Conservation (phyloP, 1,139 yeast genomes). For the Pichia sorboxylosa region DNA sequence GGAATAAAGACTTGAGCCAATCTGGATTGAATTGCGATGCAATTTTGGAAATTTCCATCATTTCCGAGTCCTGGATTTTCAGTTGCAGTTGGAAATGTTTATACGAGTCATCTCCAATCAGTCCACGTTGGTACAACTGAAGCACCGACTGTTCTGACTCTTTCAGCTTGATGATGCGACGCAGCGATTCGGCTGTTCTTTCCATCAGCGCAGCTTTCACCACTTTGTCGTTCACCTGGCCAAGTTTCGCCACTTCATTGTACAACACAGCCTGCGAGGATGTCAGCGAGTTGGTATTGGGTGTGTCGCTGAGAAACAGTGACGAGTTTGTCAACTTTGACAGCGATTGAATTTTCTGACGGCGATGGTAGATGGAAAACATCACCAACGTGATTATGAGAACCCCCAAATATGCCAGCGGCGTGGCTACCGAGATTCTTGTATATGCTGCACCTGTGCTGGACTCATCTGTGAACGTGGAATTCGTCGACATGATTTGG, state of each 20-base stretch:
- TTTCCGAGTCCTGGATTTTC: slow-evolving; percentile 69
- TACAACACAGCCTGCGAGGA: no score
- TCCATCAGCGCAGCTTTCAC: slow-evolving; percentile 74
- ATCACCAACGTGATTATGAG: slow-evolving; percentile 57
- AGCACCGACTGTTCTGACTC: slow-evolving; percentile 60
- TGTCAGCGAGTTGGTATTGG: no score
- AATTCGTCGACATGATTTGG: no score
- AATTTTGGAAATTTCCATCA: slow-evolving; percentile 67
- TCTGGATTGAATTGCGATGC: slow-evolving; percentile 65
- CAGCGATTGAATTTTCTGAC: slow-evolving; percentile 28
- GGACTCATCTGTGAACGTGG: no score
- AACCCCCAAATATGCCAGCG: slow-evolving; percentile 66
- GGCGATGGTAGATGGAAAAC: slow-evolving; percentile 66
- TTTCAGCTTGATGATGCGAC: slow-evolving; percentile 59
- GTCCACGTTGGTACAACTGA: slow-evolving; percentile 71
- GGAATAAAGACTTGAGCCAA: slow-evolving; percentile 71
- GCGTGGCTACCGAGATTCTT: slow-evolving; percentile 82
- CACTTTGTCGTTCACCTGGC: slow-evolving; percentile 50
- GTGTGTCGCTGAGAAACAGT: no score
- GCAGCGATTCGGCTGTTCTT: slow-evolving; percentile 62
- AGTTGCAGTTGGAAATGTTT: slow-evolving; percentile 69
- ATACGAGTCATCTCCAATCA: slow-evolving; percentile 81
- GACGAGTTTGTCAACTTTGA: slow-evolving; percentile 35
- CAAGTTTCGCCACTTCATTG: background rate
- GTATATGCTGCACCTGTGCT: no score